These are phyloP conservation scores for Coelastrella sp. DNA, from an alignment of 139 green algal species.

Conservation along the genomic window DNA sequence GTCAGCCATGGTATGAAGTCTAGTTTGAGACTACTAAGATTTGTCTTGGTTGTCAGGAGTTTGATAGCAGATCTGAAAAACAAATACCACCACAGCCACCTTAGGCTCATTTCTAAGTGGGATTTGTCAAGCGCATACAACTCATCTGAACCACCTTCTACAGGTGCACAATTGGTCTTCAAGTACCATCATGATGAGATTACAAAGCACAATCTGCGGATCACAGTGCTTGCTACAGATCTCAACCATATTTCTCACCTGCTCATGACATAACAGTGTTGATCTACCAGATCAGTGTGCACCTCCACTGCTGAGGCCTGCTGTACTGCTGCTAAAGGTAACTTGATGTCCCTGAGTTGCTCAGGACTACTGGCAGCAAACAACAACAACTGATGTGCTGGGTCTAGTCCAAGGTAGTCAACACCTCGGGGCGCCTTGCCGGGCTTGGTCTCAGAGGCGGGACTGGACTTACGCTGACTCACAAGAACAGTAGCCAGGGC, in stretches of 20 bases:
- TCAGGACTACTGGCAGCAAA: conserved; percentile 75
- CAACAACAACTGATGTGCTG: conserved; percentile 61
- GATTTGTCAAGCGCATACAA: neutral
- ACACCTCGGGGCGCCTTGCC: conserved; percentile 83
- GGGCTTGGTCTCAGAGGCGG: conserved; percentile 78
- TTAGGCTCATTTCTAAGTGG: neutral
- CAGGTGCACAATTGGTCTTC: neutral
- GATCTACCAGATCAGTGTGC: conserved; percentile 61
- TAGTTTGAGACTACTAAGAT: conserved; percentile 50
- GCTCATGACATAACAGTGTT: conserved; percentile 66
- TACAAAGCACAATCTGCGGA: neutral
- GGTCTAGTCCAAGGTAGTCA: conserved; percentile 85
- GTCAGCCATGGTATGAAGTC: conserved; percentile 50
- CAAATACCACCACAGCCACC: neutral
- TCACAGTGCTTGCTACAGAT: neutral
- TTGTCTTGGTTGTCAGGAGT: conserved; percentile 28
- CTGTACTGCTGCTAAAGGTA: conserved; percentile 61
- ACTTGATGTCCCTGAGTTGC: conserved; percentile 62
- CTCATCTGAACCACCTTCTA: neutral
- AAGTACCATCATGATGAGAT: neutral
- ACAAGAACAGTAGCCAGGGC: conserved; percentile 78
- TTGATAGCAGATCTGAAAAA: conserved; percentile 22
- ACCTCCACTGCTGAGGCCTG: conserved; percentile 11
- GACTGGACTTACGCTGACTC: conserved; percentile 59
- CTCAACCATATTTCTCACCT: conserved; percentile 8